These are phyloP conservation scores for Solanum hybrid DNA, from an alignment of 305 asterid species.

Conservation along the genomic window DNA sequence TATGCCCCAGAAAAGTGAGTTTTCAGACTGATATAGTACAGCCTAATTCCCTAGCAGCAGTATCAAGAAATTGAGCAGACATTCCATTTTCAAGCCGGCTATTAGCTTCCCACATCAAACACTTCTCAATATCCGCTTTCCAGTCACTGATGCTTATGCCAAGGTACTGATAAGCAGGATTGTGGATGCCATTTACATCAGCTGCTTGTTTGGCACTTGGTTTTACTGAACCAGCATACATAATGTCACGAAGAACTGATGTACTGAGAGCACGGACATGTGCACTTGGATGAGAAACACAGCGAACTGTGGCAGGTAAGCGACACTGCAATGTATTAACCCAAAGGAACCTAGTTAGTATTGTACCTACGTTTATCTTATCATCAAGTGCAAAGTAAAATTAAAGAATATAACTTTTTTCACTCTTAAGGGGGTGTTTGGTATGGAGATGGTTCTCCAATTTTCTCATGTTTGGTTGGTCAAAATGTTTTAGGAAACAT, in stretches of 20 bases:
- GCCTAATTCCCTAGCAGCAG: constrained; percentile 85
- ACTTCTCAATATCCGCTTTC: constrained; percentile 67
- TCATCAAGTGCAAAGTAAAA: not conserved
- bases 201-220: constrained; percentile 28
- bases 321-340: constrained; percentile 50
- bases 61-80: constrained; percentile 52
- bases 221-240: constrained; percentile 43
- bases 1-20: not conserved
- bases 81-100: constrained; percentile 73
- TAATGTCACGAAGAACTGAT: constrained; percentile 86
- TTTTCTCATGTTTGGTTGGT: not conserved
- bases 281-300: constrained; percentile 88
- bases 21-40: constrained; percentile 42
- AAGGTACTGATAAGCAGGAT: constrained; percentile 46
- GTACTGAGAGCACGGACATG: constrained; percentile 94
- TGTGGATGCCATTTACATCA: constrained; percentile 27
- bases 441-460: not conserved
- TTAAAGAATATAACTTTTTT: not conserved
- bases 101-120: constrained; percentile 87
- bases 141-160: constrained; percentile 43
- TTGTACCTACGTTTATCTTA: not conserved
- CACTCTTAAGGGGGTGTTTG: not conserved
- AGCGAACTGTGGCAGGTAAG: constrained; percentile 67
- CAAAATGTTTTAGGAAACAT: not conserved
- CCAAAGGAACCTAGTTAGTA: not conserved